phyloP scores from a whole-genome alignment of 2,329 filamentous ascomycete genomes.

The Ascochyta viciae-villosae region DNA sequence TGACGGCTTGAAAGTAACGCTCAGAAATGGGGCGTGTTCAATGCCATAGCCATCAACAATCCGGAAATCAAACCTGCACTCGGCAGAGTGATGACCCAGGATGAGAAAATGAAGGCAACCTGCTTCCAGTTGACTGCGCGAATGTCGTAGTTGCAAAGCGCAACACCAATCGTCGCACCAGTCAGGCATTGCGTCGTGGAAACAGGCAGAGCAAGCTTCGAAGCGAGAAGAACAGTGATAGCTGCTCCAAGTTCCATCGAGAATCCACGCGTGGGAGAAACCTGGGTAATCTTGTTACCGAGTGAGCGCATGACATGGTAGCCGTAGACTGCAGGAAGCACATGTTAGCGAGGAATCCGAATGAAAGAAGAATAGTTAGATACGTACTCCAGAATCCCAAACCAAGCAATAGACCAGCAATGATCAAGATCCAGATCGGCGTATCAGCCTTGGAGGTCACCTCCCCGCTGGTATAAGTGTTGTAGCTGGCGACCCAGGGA shows the following conservation, averaged over 20 bases:
- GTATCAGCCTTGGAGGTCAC: conserved; percentile 58
- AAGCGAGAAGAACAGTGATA: conserved; percentile 68
- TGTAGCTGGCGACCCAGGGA: conserved; percentile 68
- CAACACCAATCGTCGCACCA: conserved; percentile 33
- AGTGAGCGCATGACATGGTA: conserved; percentile 67
- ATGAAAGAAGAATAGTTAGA: conserved; percentile 56
- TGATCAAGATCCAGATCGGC: conserved; percentile 66
- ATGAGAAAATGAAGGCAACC: conserved; percentile 50
- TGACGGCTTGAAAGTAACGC: not conserved
- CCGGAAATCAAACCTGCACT: conserved; percentile 51
- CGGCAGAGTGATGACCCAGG: conserved; percentile 54
- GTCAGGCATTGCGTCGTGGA: conserved; percentile 67
- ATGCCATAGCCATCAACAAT: conserved; percentile 50
- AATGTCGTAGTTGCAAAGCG: conserved; percentile 39
- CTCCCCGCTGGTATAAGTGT: conserved; percentile 62
- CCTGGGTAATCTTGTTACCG: conserved; percentile 68
- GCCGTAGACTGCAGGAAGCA: conserved; percentile 1
- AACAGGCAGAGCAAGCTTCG: conserved; percentile 66
- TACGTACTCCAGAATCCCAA: conserved; percentile 62
- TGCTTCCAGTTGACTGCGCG: conserved; percentile 54
- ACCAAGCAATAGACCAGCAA: conserved; percentile 60
- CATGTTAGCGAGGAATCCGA: not conserved
- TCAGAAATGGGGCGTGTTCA: conserved; percentile 52
- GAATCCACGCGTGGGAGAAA: conserved; percentile 63
- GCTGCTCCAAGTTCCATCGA: conserved; percentile 53